A percentile compares a stretch with the other conserved stretches of the same genome.
phyloP scores from a whole-genome alignment of 2,329 filamentous ascomycete species.

The Fusarium pseudonygamai region DNA sequence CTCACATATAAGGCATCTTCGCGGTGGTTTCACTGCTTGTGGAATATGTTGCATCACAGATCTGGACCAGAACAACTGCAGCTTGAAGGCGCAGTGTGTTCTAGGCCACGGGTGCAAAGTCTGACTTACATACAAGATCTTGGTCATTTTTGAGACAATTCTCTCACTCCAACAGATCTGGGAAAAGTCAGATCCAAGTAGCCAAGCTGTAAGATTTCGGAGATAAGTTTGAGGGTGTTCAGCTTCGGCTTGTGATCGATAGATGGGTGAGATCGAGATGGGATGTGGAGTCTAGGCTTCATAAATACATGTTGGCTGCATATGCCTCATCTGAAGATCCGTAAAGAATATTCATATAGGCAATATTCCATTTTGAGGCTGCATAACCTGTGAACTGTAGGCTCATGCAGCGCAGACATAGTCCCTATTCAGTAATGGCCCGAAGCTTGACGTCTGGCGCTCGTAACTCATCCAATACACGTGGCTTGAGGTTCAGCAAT shows the following conservation, averaged over 20 bases:
- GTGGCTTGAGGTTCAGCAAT: too few species aligned
- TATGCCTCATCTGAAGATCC: neutral
- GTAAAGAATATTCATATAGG: neutral
- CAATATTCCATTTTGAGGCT: neutral
- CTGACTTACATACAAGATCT: neutral
- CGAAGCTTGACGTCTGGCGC: neutral
- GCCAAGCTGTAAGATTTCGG: too few species aligned
- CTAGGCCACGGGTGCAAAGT: neutral
- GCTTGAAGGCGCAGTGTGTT: neutral
- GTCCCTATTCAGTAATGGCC: neutral
- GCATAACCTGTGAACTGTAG: neutral
- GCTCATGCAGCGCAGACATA: neutral
- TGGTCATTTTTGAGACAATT: neutral
- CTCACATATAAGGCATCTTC: neutral
- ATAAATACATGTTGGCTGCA: neutral
- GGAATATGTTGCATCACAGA: neutral
- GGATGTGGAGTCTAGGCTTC: neutral
- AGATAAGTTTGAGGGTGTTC: neutral
- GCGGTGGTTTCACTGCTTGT: neutral
- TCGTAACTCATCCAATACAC: neutral
- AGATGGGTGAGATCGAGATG: neutral
- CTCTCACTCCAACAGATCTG: neutral
- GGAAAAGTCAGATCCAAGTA: rapidly evolving
- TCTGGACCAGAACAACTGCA: neutral
- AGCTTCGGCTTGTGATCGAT: neutral